Base-by-base conservation (phyloP, 768 basidiomycete genomes). In the Neoboletus magnificus region DNA sequence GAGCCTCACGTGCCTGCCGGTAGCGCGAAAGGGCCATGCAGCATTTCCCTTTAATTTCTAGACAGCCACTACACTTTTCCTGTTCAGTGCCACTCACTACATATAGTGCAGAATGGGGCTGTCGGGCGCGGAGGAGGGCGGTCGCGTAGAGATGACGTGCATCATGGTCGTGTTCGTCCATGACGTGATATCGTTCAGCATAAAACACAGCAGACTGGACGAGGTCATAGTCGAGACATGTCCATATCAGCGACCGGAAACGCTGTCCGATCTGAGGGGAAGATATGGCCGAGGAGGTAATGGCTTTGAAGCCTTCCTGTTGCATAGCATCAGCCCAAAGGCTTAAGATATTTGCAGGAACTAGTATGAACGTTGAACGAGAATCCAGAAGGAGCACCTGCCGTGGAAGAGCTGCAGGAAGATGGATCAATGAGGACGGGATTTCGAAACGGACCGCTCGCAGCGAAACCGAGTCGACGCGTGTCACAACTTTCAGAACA, bases 121-220 rank as follows among this genome's bases (percentile, higher is more conserved):
- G 87, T 53, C 80, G 81, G 61, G 84, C 80, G 7, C 78, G 82
- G 42, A 91, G 79, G 59, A 94, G 82, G 20, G 86, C 79, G 41
- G 82, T 85, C 60, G 92, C 91, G 77, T 91, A 90, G 43, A 94
- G 80, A 76, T 91, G 91, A 54, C 89, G 82, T 61, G 91, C 84
- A 66, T 90, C 86, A 68, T 95, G 93, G 71, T 83, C 84, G 30
- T 76, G 69, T 57, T 79, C 77, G 71, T 89, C 85, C 70, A 90
- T 73, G 39, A 84, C 81, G 68, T 80, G 87, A 69, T 90, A 90
- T 60, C 91, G 77, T 73, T 95, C 93, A 35, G 92, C 91, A 74
- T 90, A 90, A 76, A 96, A 96, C 44, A 91, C 81, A 39, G 93
- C 92, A 13, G 91, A 85, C 71, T 80, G 82, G 63, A 82, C 77